A percentile compares a stretch with the other conserved stretches of the same genome.
These are phyloP conservation scores for Lizonia empirigonia DNA, from an alignment of 2,329 filamentous ascomycete species.

Conservation along the genomic window DNA sequence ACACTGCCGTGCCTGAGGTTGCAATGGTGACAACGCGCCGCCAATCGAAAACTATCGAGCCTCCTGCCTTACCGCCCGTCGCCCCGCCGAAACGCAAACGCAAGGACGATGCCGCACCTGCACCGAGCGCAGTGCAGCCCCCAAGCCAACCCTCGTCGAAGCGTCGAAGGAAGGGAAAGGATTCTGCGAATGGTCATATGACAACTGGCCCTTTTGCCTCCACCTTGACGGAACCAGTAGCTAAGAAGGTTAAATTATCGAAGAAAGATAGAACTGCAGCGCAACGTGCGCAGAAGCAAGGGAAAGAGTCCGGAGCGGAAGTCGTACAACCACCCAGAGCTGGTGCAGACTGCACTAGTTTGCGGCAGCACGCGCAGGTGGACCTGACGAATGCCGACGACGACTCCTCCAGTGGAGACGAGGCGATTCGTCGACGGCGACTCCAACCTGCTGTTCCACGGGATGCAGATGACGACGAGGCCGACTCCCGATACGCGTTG, in stretches of 20 bases:
- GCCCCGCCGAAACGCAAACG: conserved; percentile 3
- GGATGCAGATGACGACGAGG: conserved; percentile 6
- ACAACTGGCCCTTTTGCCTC: neutral
- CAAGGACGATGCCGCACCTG: neutral
- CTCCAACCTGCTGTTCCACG: neutral
- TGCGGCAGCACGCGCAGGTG: neutral
- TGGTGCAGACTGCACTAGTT: neutral
- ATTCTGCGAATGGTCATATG: neutral
- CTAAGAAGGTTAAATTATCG: neutral
- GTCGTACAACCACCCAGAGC: neutral
- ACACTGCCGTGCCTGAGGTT: neutral
- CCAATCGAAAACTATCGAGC: conserved; percentile 4
- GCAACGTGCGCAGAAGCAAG: neutral
- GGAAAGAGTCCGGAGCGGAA: neutral
- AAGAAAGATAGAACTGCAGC: neutral
- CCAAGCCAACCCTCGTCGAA: conserved; percentile 6
- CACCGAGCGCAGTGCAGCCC: conserved; percentile 1
- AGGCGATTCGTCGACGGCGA: neutral
- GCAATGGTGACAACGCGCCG: conserved; percentile 13
- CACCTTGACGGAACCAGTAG: neutral
- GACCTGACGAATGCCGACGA: neutral
- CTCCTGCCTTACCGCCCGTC: neutral
- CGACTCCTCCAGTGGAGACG: conserved; percentile 7
- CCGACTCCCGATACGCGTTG: conserved; percentile 12
- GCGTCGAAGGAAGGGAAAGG: conserved; percentile 10